These are phyloP conservation scores for Boletus tylopilopsis DNA, from an alignment of 768 basidiomycete species.

Conservation along the genomic window DNA sequence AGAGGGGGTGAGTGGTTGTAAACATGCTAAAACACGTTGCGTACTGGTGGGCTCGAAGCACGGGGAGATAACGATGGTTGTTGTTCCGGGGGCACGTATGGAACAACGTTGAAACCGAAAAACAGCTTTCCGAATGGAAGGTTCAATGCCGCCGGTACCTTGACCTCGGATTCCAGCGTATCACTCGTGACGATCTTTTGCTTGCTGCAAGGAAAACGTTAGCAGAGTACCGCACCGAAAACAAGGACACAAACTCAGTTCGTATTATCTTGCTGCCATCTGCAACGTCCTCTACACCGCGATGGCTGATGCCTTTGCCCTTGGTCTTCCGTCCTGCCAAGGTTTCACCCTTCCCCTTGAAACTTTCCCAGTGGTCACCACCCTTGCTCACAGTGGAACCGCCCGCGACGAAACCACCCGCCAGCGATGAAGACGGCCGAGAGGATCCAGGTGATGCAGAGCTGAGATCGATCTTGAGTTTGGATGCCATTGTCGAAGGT, in stretches of 20 bases:
- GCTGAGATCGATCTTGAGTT: conserved; percentile 90
- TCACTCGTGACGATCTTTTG: conserved; percentile 81
- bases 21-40: conserved; percentile 7
- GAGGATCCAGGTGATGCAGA: conserved; percentile 85
- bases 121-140: conserved; percentile 93
- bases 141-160: conserved; percentile 86
- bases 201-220: conserved; percentile 47
- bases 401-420: conserved; percentile 57
- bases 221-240: conserved; percentile 2
- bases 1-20: neutral
- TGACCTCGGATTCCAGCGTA: conserved; percentile 64
- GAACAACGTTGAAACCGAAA: conserved; percentile 86
- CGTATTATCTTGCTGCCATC: conserved; percentile 84
- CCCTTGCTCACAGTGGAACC: conserved; percentile 62
- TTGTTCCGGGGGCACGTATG: conserved; percentile 54
- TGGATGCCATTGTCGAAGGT: conserved; percentile 90
- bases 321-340: conserved; percentile 89
- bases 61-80: conserved; percentile 25
- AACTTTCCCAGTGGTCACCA: conserved; percentile 89
- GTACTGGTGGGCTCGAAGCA: conserved; percentile 29
- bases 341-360: conserved; percentile 94
- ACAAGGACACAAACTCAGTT: conserved; percentile 66
- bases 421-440: conserved; percentile 70
- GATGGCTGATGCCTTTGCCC: conserved; percentile 86
- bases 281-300: conserved; percentile 75